These are phyloP conservation scores for Ceratocystis eucalypticola DNA, from an alignment of 2,329 filamentous ascomycete genomes.

Conservation along the genomic window DNA sequence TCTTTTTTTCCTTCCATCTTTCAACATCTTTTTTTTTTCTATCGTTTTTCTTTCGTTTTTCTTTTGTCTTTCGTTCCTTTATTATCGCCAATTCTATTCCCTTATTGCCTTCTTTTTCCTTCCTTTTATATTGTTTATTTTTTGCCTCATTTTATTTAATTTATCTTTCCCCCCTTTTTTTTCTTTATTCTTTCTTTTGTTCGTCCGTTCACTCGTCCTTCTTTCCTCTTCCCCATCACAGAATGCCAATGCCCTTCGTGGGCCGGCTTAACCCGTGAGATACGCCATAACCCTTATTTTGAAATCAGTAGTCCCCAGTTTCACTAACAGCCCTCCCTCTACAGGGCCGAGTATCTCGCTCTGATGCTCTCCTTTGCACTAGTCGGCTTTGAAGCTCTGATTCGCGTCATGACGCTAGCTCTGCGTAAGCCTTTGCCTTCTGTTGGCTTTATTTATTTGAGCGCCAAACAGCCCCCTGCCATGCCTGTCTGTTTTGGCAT, in stretches of 20 bases:
- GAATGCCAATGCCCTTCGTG: conserved; percentile 41
- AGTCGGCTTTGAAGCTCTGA: conserved; percentile 66
- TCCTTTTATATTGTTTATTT: conserved; percentile 10
- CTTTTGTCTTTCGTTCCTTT: conserved; percentile 8
- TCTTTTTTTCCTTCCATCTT: conserved; percentile 19
- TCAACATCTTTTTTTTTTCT: conserved; percentile 19
- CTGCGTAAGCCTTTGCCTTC: conserved; percentile 48
- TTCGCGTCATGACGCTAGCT: conserved; percentile 75
- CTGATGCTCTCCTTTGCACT: conserved; percentile 73
- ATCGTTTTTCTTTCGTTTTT: neutral
- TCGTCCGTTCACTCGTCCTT: neutral
- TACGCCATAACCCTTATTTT: conserved; percentile 11
- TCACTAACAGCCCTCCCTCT: conserved; percentile 2
- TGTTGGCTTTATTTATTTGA: conserved; percentile 5
- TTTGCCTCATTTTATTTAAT: conserved; percentile 18
- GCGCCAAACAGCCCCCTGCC: conserved; percentile 15
- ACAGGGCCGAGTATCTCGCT: conserved; percentile 72
- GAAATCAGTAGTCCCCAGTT: conserved; percentile 15
- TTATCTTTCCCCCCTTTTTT: neutral
- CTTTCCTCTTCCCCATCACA: conserved; percentile 20
- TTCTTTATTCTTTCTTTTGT: neutral
- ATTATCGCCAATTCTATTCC: neutral
- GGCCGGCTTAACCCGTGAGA: conserved; percentile 40
- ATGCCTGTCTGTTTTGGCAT: conserved; percentile 15
- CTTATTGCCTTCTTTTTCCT: conserved; percentile 10